Conservation (phyloP, 257 asterid species). For the Striga asiatica region DNA sequence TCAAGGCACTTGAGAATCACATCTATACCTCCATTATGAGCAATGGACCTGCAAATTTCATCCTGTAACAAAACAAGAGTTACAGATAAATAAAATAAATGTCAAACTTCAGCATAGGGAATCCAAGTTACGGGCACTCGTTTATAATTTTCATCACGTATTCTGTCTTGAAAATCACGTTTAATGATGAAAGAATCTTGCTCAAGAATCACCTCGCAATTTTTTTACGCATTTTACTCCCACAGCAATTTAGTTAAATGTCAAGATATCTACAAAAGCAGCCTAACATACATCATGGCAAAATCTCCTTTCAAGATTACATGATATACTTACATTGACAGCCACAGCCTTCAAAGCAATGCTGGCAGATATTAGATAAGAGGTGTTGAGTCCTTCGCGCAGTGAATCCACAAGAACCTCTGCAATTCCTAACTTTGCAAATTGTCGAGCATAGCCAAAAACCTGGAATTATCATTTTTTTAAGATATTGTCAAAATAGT, state of each 20-base stretch:
- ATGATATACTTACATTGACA: conserved; percentile 63
- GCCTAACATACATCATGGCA: conserved; percentile 9
- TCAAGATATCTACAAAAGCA: not conserved
- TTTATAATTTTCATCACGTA: not conserved
- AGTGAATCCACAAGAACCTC: conserved; percentile 76
- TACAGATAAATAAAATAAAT: not conserved
- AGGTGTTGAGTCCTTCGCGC: conserved; percentile 53
- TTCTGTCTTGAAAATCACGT: not conserved
- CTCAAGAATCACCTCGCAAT: not conserved
- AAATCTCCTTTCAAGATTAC: not conserved
- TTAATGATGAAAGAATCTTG: not conserved
- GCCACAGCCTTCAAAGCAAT: conserved; percentile 78
- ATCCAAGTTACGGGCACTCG: not conserved
- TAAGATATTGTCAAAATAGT: no score
- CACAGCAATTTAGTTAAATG: not conserved
- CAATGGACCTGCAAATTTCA: conserved; percentile 81
- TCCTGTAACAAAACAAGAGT: conserved; percentile 46
- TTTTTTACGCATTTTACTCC: not conserved
- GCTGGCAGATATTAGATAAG: conserved; percentile 60
- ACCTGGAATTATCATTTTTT: conserved; percentile 42
- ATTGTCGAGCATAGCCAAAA: conserved; percentile 82
- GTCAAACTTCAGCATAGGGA: conserved; percentile 9
- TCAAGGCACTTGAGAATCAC: conserved; percentile 60
- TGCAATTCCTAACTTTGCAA: conserved; percentile 63
- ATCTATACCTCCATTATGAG: conserved; percentile 69